Base-by-base conservation (phyloP, 169 alveolate genomes). In the Eimeria tenella region DNA sequence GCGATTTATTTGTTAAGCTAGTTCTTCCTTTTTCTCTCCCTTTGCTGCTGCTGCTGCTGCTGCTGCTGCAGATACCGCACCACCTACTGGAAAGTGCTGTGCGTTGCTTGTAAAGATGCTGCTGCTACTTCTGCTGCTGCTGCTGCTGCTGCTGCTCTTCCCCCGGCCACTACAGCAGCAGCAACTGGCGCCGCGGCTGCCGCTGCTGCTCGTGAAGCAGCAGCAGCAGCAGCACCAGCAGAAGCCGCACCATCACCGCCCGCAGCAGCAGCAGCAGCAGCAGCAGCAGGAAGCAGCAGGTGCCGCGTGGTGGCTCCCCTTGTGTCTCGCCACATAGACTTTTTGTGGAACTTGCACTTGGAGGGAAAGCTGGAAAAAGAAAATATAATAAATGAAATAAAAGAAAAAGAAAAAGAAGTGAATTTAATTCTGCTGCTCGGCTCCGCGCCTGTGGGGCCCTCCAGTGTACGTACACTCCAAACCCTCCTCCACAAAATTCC, bases 401-500 rank as follows among this genome's bases (percentile, higher is more conserved):
- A 31, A 31, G 42, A 31, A 31, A 31, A 31, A 31, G 42, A 31
- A 31, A 84, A 56, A 70, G 82, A 53, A 5, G 82, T 93, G 0
- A 31, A 31, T 31, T 31, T 31, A 31, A 31, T 93, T 56, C 52
- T 93, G 58, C 52, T 86, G 52, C 75, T 93, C 15, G 95, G 95
- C 13, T 93, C 95, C n/a, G 95, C 93, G 42, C 95, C 95, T 17
- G 95, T 93, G 7, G 95, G 95, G 31, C 93, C 86, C 23, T n/a
- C 93, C 8, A 93, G 93, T n/a, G 58, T 83, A 31, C 8, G 25
- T 8, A 49, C 77, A 11, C n/a, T 82, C 19, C 10, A 53, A 3
- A 31, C 55, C 3, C 94, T 95, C 5, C 93, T 58, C 52, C 96
- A 95, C 49, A 95, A 94, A 55, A 62, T 95, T 21, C 97, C 97